Evolutionary conservation across 176 grass and related monocot genomes (phyloP), one percentile per base, ranked within the genome.

Genomic region (Luzula sylvatica): DNA sequence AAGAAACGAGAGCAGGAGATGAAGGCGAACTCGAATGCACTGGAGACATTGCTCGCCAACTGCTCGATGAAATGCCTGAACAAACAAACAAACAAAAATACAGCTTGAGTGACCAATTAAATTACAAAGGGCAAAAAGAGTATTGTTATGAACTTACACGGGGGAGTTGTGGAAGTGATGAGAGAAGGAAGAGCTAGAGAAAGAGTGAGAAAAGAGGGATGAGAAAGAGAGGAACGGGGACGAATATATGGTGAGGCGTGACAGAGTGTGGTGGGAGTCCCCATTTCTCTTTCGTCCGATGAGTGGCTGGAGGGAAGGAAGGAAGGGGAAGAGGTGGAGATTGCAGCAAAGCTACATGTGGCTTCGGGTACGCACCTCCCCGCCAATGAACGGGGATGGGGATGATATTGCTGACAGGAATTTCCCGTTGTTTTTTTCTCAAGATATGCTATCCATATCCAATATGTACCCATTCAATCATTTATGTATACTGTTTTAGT

Each of bases 1-100:
- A 82, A 22, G 81, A 71, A 20, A 86, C 7, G 39, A 90, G 71
- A 58, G 92, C 65, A 49, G 81, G 80, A 50, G 90, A 42, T 35
- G 77, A 70, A 26, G 90, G 44, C 5, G 66, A 73, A 5, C 19
- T 56, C 28, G 68, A 69, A 20, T 59, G 63, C 41, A 60, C 15
- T 8, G 77, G 49, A 50, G 44, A 30, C 53, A 61, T 44, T 26
- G 25, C 18, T 23, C 57, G 75, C 52, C 63, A 51, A 40, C 53
- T 46, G 38, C 45, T 52, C 38, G 53, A 19, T 42, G 18, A 27
- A 40, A 8, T 23, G 50, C 7, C 21, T 46, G 38, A 55, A 30
- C 7, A 14, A 15, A 55, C 25, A 68, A 35, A 35, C 1, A 35
- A 35, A 35, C 9, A 35, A 35, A 35, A 35, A 35, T 35, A 35